These are phyloP conservation scores for Rhodotorula sp. DNA, from an alignment of 1,284 basidiomycete genomes.

Conservation along the genomic window DNA sequence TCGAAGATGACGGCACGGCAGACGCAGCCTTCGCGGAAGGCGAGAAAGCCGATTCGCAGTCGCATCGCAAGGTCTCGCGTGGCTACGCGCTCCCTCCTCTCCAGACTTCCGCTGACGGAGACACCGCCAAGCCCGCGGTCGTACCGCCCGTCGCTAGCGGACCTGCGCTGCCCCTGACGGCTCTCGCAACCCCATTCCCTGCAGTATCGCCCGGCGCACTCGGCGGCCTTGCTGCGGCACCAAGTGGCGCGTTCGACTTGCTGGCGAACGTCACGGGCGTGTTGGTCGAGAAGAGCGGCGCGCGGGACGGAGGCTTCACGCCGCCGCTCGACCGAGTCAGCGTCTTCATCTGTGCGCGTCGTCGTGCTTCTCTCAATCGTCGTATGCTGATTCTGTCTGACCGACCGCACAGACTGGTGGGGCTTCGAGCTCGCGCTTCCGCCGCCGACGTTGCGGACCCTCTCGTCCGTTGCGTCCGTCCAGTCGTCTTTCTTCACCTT, in stretches of 20 bases:
- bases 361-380: background rate
- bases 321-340: slow-evolving; percentile 31
- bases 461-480: slow-evolving; percentile 32
- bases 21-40: background rate
- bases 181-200: background rate
- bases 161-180: background rate
- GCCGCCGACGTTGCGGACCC: slow-evolving; percentile 24
- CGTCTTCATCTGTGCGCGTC: slow-evolving; percentile 33
- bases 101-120: background rate
- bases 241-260: slow-evolving; percentile 34
- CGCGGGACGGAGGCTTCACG: slow-evolving; percentile 7
- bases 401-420: slow-evolving; percentile 39
- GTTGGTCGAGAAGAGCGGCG: slow-evolving; percentile 17
- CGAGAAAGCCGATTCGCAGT: background rate
- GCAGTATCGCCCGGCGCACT: slow-evolving; percentile 10
- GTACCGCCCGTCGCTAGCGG: background rate
- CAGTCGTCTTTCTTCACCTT: slow-evolving; percentile 39
- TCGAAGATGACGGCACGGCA: background rate
- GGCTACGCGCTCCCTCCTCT: slow-evolving; percentile 3
- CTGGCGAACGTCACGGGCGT: slow-evolving; percentile 35
- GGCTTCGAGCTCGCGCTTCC: slow-evolving; percentile 45
- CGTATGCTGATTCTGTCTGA: background rate
- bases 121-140: background rate
- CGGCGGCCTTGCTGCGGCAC: slow-evolving; percentile 17
- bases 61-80: background rate